A percentile compares a stretch with the other conserved stretches of the same genome.
Evolutionary conservation across 306 rosid species (phyloP).

Genomic region (Prunus armeniaca): DNA sequence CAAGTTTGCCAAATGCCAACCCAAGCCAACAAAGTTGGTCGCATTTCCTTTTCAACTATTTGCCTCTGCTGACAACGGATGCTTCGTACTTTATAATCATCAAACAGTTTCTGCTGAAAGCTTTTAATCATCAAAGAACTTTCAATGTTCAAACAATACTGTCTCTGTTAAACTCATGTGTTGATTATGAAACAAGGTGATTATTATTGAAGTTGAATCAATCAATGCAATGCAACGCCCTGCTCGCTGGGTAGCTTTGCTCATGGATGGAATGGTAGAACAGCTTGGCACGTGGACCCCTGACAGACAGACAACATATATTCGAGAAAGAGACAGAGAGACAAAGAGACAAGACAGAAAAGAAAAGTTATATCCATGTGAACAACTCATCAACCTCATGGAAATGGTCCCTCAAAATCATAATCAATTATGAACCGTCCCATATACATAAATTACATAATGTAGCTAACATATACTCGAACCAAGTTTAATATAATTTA

Average conservation of each 20-base stretch:
- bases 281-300: not conserved
- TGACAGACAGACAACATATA: not conserved
- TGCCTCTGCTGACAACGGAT: not conserved
- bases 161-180: not conserved
- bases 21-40: not conserved
- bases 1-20: not conserved
- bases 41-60: not conserved
- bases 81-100: not conserved
- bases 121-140: not conserved
- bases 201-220: not conserved
- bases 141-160: not conserved
- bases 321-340: not conserved
- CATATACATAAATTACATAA: not conserved
- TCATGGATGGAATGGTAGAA: not conserved
- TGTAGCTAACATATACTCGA: not conserved
- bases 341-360: not conserved
- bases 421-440: too few relatives aligned
- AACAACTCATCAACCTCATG: not conserved
- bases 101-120: not conserved
- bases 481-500: not conserved
- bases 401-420: not conserved
- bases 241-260: not conserved
- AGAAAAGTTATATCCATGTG: not conserved
- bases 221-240: not conserved
- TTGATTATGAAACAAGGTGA: not conserved